Conservation (phyloP, 495 filamentous ascomycete genomes). For the Tuber aestivum region DNA sequence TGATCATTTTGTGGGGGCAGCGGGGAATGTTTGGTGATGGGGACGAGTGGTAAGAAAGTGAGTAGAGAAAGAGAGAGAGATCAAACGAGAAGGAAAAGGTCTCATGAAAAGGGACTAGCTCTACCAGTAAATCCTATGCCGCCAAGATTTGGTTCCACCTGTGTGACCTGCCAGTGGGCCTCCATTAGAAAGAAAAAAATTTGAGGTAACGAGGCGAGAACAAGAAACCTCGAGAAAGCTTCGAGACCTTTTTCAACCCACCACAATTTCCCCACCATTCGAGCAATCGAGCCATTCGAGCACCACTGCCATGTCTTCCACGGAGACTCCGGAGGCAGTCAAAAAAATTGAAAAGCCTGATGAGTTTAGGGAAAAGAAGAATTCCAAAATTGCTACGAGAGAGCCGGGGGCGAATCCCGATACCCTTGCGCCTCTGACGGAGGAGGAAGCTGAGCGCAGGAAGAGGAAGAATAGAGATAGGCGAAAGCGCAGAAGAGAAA, state of each 20-base stretch:
- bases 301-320: conserved; percentile 16
- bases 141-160: conserved; percentile 28
- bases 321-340: conserved; percentile 11
- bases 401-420: not conserved
- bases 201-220: not conserved
- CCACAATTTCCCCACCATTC: conserved; percentile 1
- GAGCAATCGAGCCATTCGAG: not conserved
- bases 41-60: not conserved
- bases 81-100: not conserved
- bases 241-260: conserved; percentile 8
- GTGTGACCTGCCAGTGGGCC: not conserved
- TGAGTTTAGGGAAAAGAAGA: conserved; percentile 3
- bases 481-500: conserved; percentile 8
- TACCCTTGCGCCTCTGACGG: conserved; percentile 1
- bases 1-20: conserved; percentile 67
- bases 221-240: not conserved
- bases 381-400: not conserved
- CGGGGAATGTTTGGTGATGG: not conserved
- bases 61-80: not conserved
- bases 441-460: not conserved
- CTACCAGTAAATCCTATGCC: not conserved
- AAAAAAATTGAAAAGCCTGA: conserved; percentile 2
- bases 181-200: conserved; percentile 8
- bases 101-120: not conserved
- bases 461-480: not conserved